Conservation (phyloP, 768 basidiomycete species). For the Paxillus rubicundulus region DNA sequence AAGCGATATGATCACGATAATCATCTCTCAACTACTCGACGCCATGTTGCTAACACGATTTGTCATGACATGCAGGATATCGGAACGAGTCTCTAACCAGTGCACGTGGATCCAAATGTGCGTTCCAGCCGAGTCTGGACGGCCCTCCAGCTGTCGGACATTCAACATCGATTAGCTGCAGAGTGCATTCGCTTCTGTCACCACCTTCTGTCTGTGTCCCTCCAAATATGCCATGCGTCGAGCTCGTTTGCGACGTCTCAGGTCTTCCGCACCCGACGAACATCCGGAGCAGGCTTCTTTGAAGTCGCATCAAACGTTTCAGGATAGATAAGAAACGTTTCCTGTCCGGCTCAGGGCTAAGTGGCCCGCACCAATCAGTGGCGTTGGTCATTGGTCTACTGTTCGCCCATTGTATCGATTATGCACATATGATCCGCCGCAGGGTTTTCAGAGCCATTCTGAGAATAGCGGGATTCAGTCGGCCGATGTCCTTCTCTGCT, state of each 20-base stretch:
- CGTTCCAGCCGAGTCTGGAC: neutral
- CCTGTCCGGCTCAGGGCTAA: constrained; percentile 20
- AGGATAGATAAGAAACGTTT: constrained; percentile 1
- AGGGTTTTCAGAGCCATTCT: constrained; percentile 13
- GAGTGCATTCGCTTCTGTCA: constrained; percentile 3
- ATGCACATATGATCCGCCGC: constrained; percentile 19
- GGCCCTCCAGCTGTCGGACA: constrained; percentile 16
- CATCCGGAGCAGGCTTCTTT: constrained; percentile 7
- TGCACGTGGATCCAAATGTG: neutral
- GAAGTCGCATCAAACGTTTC: constrained; percentile 11
- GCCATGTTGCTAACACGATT: neutral
- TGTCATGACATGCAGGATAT: neutral
- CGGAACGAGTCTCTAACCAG: neutral
- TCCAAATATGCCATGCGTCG: constrained; percentile 14
- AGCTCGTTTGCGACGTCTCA: constrained; percentile 6
- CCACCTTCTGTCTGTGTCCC: neutral
- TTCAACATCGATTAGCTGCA: constrained; percentile 15
- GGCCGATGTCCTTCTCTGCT: constrained; percentile 12
- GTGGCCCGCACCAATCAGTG: constrained; percentile 7
- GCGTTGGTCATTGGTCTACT: neutral
- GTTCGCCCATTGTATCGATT: constrained; percentile 7
- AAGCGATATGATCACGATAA: constrained; percentile 8
- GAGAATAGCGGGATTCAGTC: constrained; percentile 13
- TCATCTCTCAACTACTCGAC: neutral
- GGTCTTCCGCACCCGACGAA: constrained; percentile 15